Percentiles rank a stretch among this genome's conserved stretches.
Evolutionary conservation across 768 basidiomycete genomes (phyloP).

Genomic region (Mycena venus): DNA sequence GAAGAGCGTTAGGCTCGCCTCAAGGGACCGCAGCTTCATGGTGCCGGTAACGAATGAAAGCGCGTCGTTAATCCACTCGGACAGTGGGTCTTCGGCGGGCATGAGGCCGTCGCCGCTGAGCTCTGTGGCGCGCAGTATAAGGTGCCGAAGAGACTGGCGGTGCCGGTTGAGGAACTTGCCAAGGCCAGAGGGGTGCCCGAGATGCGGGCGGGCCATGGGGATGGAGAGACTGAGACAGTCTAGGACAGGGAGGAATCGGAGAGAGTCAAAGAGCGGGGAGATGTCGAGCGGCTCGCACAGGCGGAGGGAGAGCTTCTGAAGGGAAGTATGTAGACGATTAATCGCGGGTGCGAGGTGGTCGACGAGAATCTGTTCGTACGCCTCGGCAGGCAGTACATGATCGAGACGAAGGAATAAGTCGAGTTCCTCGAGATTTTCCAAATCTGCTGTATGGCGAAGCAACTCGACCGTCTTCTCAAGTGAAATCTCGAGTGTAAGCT

Average conservation of each 20-base stretch:
- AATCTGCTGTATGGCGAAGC: constrained; percentile 44
- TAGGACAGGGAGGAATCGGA: constrained; percentile 48
- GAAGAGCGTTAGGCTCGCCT: constrained; percentile 52
- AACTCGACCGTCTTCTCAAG: constrained; percentile 56
- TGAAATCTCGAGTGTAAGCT: constrained; percentile 58
- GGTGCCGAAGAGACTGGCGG: constrained; percentile 47
- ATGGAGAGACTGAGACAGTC: constrained; percentile 55
- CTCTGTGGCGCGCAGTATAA: constrained; percentile 59
- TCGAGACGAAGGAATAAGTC: constrained; percentile 59
- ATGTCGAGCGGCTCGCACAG: constrained; percentile 61
- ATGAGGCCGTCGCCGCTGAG: constrained; percentile 50
- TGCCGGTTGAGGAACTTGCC: constrained; percentile 53
- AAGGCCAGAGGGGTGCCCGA: constrained; percentile 56
- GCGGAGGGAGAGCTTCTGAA: constrained; percentile 55
- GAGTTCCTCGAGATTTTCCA: constrained; percentile 55
- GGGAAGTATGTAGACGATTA: constrained; percentile 48
- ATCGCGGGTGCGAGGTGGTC: constrained; percentile 56
- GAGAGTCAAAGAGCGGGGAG: constrained; percentile 54
- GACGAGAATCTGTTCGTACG: constrained; percentile 48
- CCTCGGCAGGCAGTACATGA: constrained; percentile 36
- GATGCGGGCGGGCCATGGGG: constrained; percentile 54
- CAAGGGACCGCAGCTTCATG: constrained; percentile 46
- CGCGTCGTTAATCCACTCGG: constrained; percentile 51
- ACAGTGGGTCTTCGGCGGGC: constrained; percentile 48
- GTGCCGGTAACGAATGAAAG: constrained; percentile 42